Evolutionary conservation across 768 basidiomycete species (phyloP).

Genomic region (Multifurca ochricompacta): DNA sequence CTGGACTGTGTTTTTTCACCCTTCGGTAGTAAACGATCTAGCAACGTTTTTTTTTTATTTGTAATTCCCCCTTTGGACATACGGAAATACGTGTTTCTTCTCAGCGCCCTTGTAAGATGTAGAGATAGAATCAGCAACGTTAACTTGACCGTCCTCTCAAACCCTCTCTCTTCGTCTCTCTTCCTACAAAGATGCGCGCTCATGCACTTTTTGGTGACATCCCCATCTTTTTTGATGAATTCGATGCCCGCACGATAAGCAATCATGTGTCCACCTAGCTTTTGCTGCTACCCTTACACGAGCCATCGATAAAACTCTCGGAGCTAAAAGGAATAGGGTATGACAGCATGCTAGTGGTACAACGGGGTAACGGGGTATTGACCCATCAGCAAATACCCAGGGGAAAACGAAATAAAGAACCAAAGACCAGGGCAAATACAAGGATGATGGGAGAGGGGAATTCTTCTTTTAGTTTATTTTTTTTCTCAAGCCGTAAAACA

Average conservation of each 20-base stretch:
- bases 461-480: neutral
- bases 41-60: neutral
- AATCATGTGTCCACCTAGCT: neutral
- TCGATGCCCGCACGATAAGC: neutral
- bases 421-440: neutral
- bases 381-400: neutral
- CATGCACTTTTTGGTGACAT: too few relatives aligned
- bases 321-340: too few relatives aligned
- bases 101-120: constrained; percentile 8
- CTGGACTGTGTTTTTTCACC: neutral
- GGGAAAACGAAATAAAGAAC: neutral
- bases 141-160: constrained; percentile 1
- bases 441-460: neutral
- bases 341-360: neutral
- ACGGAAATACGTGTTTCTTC: neutral
- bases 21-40: constrained; percentile 11
- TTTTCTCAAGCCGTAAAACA: too few relatives aligned
- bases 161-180: neutral
- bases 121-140: constrained; percentile 7
- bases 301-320: neutral
- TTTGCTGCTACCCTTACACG: neutral
- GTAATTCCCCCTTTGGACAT: neutral
- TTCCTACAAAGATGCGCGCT: too few relatives aligned
- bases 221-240: neutral
- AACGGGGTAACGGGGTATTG: neutral